Base-by-base conservation (phyloP, 805 yeast species). In the Yarrowia keelungensis region DNA sequence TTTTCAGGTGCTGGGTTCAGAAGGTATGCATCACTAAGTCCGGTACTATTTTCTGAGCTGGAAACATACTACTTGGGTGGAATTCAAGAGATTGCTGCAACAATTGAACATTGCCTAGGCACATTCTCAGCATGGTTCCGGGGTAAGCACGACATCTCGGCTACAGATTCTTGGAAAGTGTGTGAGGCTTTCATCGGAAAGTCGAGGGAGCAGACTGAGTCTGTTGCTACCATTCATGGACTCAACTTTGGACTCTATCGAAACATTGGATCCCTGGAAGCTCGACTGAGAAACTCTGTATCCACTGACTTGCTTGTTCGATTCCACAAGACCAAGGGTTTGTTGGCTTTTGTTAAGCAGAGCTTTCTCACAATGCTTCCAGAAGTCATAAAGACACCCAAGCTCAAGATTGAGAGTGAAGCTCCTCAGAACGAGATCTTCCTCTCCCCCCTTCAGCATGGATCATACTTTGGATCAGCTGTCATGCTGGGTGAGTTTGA, bases 21-120 rank as follows among this genome's bases (percentile, higher is more conserved):
- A 2, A 72, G 75, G 8, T 80, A 74, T 53, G 80, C 82, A 0
- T 71, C 75, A 11, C 73, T 77, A 41, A 84, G 87, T 0, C 88
- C 89, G 0, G 70, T 83, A 9, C 72, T 84, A 19, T 78, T 78
- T 39, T 81, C 79, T 19, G 70, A 79, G 1, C 69, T 86, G 16
- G 86, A 84, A 49, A 77, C 76, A 35, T 86, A 86, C 69, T 84
- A 76, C 67, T 78, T 82, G 53, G 89, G 89, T 1, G 89, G 89
- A 0, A 64, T 85, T 10, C 78, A 80, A 39, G 88, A 86, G 54
- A 81, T 85, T 68, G 74, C 79, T 1, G 71, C 74, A 45, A 78
- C 86, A 1, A 76, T 81, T 0, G 71, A 75, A 14, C 73, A 70
- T 19, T 86, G 89, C 70, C 26, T 81, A 5, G 71, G 75, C 0